Evolutionary conservation across 2,329 filamentous ascomycete genomes (phyloP), one percentile per base, ranked within the genome.

Genomic region (Phialophora verrucosa): DNA sequence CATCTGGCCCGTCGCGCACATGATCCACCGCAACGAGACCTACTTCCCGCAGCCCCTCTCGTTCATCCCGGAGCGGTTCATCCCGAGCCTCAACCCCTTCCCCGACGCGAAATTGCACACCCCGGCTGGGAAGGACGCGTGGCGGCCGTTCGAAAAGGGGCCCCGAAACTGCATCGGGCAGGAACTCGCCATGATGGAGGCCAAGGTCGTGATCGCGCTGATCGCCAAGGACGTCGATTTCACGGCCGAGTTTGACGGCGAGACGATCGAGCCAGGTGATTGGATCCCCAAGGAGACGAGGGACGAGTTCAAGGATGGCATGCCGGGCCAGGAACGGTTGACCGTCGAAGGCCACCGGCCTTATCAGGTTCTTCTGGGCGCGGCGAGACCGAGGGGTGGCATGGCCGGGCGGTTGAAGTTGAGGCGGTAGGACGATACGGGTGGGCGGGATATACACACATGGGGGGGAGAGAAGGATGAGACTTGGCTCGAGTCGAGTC

Each of bases 131-230:
- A 80, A 82, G 58, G 80, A 81, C 62, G 83, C 84, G 0, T 88
- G 80, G 79, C 80, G 85, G 8, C 79, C 83, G 0, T 88, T 88
- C 73, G 83, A 84, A 69, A 78, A 81, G 63, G 86, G 86, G 0
- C 78, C 81, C 1, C 75, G 86, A 12, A 83, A 83, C 59, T 89
- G 86, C 70, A 81, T 87, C n/a, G 85, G 85, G 1, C 83, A 87
- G 73, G 82, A 84, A 68, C 76, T 87, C 53, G 85, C 82, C 0
- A 80, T 83, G 75, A 76, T 85, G 17, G 85, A 88, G 74, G 72
- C 83, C 25, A 82, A 81, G 68, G 76, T 84, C 65, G 77, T 84
- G 6, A 74, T 87, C 31, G 81, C 82, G 2, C 80, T 85, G 73
- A 82, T 81, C 0, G 72, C 82, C 73, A 31, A 84, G 57, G 80